These are phyloP conservation scores for Diospyros kaki DNA, from an alignment of 148 eudicot genomes.

Conservation along the genomic window DNA sequence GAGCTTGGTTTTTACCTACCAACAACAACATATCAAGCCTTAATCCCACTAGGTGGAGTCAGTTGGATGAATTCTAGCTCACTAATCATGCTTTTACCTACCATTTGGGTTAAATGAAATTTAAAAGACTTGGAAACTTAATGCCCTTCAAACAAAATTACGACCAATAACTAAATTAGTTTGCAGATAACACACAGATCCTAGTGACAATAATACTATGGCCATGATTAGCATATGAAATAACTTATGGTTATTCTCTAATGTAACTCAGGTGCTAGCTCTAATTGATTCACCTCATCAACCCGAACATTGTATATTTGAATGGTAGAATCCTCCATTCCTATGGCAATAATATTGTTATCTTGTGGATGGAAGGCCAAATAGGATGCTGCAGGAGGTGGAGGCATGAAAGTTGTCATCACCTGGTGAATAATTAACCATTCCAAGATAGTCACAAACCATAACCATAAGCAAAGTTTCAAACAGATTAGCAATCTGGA, in stretches of 20 bases:
- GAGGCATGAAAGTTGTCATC: slow-evolving; percentile 65
- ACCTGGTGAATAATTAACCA: slow-evolving; percentile 33
- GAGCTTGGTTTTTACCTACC: slow-evolving; percentile 46
- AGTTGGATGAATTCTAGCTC: too few species aligned
- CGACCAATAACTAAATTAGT: not conserved
- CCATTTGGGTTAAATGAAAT: not conserved
- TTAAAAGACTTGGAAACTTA: not conserved
- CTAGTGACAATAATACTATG: not conserved
- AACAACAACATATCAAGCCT: not conserved
- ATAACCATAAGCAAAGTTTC: not conserved
- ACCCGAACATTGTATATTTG: slow-evolving; percentile 56
- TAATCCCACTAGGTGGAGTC: too few species aligned
- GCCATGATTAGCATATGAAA: not conserved
- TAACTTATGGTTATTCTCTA: not conserved
- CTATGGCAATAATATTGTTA: slow-evolving; percentile 55
- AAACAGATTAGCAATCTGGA: not conserved
- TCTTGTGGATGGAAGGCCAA: slow-evolving; percentile 63
- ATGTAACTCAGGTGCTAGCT: not conserved
- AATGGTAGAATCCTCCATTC: slow-evolving; percentile 57
- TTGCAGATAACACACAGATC: too few species aligned
- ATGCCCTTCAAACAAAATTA: not conserved
- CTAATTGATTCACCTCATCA: slow-evolving; percentile 40
- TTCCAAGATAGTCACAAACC: not conserved
- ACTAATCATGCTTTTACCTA: slow-evolving; percentile 31
- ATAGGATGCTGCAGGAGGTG: slow-evolving; percentile 59